Evolutionary conservation across 805 yeast genomes (phyloP), one percentile per base, ranked within the genome.

Genomic region (Kurtzmaniella fragi): DNA sequence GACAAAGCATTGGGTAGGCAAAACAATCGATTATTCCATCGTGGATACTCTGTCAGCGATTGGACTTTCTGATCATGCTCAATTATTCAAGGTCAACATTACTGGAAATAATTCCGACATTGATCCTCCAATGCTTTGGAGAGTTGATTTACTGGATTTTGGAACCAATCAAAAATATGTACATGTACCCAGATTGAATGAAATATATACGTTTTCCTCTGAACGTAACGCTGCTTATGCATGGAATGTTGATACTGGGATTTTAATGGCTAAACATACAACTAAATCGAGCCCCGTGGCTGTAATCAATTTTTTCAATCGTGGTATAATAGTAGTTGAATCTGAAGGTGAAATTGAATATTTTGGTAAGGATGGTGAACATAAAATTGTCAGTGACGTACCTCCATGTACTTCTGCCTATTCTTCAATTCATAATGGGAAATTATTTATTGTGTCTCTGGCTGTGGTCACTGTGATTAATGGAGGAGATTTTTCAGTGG

Each of bases 1-100:
- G 82, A 71, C 76, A 34, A 53, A 67, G 7, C 62, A 61, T 25
- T 70, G 67, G 36, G 54, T 74, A 23, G 82, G 82, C 1, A 47
- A 52, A 5, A 60, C 71, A n/a, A 36, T 35, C 6, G 35, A 37
- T 11, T 39, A 32, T 26, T 42, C 41, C 4, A 15, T 45, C 5
- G 30, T 41, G 12, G 12, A 35, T 13, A 27, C 39, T 27, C 33
- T 32, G 6, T 12, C 40, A 5, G n/a, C 48, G 17, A 39, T 53
- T 17, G 59, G 54, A 8, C 32, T 47, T 15, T 38, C 49, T 10
- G 38, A 39, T 30, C 27, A 26, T 14, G 32, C 38, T 17, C 51
- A 53, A 35, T 42, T 54, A 32, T 32, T 54, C 28, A 42, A 38
- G 28, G 33, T 48, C 25, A 20, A 20, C 8, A 20, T 20, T 8